Evolutionary conservation across 2,329 filamentous ascomycete genomes (phyloP), one percentile per base, ranked within the genome.

Genomic region (Ophiostoma australiae): DNA sequence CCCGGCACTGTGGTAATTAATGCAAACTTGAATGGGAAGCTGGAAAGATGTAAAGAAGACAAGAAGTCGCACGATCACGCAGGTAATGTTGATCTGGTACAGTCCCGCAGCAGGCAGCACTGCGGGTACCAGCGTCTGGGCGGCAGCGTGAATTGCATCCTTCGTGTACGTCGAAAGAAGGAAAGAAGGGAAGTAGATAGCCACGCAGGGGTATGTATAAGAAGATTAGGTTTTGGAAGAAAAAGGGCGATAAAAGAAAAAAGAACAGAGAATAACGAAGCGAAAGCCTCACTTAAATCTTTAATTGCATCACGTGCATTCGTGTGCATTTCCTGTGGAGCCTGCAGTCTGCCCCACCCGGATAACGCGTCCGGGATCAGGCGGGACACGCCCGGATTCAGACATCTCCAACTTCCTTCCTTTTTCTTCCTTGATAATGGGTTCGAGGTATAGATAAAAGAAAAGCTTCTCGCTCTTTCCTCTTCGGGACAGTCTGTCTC

Each of bases 101-200:
- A 67, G 27, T 31, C 66, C 39, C 66, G n/a, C 66, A 67, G 35
- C 23, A 67, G 66, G 66, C 66, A 67, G 39, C 66, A 67, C 66
- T 31, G 66, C n/a, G 37, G 66, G 66, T 67, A 67, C 66, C 31
- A 66, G 7, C 35, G 10, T 23, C 4, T 39, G 27, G 6, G 37
- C 4, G 35, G 39, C 35, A 31, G 66, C 27, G 66, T 67, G 66
- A 67, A 67, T 13, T 4, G 13, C 13, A 7, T 2, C 5, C 6
- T n/a, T 31, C 27, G 27, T 31, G 27, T 31, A 20, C 13, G 20
- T n/a, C 13, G 13, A 48, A 48, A 48, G 13, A 48, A n/a, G 17
- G 20, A 41, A 48, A 65, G 58, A 35, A 65, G 17, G 7, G 8
- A 65, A 33, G 33, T 20, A 20, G 31, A 10, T 58, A 27, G 10